Percentiles rank a stretch among this genome's conserved stretches.
Conservation (phyloP, 441 rosid species). For the Brassica balearica region DNA sequence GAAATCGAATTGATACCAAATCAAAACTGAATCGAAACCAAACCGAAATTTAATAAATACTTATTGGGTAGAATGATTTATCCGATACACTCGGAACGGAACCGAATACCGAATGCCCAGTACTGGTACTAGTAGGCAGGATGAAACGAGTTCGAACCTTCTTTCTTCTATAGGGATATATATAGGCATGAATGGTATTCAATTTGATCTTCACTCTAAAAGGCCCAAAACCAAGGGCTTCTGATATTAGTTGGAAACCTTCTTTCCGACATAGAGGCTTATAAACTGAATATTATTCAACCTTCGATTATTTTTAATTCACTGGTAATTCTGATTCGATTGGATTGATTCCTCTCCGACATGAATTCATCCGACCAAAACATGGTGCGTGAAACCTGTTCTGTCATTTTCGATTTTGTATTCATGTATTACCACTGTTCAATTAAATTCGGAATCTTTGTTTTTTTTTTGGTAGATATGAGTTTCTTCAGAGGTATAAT, state of each 20-base stretch:
- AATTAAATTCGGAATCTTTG: neutral
- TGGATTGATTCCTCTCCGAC: slow-evolving; percentile 29
- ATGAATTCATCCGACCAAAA: slow-evolving; percentile 21
- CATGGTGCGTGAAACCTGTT: slow-evolving; percentile 24
- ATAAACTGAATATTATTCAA: slow-evolving; percentile 7
- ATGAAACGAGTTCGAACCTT: neutral
- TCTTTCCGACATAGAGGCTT: neutral
- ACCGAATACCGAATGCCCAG: too few species aligned
- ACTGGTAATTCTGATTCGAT: neutral
- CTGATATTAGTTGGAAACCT: neutral
- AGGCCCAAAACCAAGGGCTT: slow-evolving; percentile 12
- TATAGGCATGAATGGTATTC: neutral
- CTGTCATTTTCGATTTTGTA: neutral
- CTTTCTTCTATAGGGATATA: too few species aligned
- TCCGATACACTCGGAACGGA: too few species aligned
- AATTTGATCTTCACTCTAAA: neutral
- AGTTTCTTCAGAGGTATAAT: slow-evolving; percentile 70
- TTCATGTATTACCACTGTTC: neutral
- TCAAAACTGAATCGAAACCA: too few species aligned
- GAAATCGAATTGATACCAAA: too few species aligned
- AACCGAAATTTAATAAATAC: too few species aligned
- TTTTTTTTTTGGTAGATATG: slow-evolving; percentile 48
- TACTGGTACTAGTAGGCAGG: too few species aligned
- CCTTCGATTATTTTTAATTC: neutral
- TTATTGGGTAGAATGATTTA: too few species aligned